Conservation (phyloP, 331 rosid species). For the Phaseolus coccineus region DNA sequence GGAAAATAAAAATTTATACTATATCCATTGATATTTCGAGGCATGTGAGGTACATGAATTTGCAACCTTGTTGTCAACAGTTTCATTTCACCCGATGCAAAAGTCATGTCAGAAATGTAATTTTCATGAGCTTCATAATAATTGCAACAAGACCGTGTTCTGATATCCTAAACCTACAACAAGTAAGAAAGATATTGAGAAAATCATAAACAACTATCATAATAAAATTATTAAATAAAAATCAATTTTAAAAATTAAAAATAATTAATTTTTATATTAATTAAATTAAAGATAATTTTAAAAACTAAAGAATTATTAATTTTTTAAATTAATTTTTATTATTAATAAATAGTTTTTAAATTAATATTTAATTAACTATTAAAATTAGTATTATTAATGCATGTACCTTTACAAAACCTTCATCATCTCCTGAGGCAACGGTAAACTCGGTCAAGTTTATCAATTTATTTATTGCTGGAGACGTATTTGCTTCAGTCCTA, state of each 20-base stretch:
- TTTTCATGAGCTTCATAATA: constrained; percentile 72
- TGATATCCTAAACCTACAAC: constrained; percentile 86
- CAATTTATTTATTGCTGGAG: constrained; percentile 66
- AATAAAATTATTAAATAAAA: too few species aligned
- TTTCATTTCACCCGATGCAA: constrained; percentile 74
- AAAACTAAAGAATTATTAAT: too few species aligned
- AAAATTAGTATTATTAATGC: too few species aligned
- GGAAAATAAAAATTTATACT: constrained; percentile 1
- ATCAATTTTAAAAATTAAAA: too few species aligned
- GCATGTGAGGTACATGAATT: constrained; percentile 6
- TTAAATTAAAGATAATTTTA: too few species aligned
- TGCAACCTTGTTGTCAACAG: constrained; percentile 82
- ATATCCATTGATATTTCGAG: constrained; percentile 6
- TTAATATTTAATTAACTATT: too few species aligned
- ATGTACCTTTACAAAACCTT: constrained; percentile 80
- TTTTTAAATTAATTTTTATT: neutral
- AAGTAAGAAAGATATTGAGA: constrained; percentile 12
- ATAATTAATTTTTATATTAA: neutral
- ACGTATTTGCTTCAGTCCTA: constrained; percentile 48
- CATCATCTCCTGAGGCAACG: constrained; percentile 90
- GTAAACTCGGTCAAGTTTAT: constrained; percentile 72
- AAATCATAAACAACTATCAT: constrained; percentile 14
- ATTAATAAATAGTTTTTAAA: neutral
- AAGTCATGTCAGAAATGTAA: constrained; percentile 82
- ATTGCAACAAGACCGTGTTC: constrained; percentile 81